A percentile compares a stretch with the other conserved stretches of the same genome.
These are phyloP conservation scores for Colletotrichum sp. DNA, from an alignment of 2,329 filamentous ascomycete species.

Conservation along the genomic window DNA sequence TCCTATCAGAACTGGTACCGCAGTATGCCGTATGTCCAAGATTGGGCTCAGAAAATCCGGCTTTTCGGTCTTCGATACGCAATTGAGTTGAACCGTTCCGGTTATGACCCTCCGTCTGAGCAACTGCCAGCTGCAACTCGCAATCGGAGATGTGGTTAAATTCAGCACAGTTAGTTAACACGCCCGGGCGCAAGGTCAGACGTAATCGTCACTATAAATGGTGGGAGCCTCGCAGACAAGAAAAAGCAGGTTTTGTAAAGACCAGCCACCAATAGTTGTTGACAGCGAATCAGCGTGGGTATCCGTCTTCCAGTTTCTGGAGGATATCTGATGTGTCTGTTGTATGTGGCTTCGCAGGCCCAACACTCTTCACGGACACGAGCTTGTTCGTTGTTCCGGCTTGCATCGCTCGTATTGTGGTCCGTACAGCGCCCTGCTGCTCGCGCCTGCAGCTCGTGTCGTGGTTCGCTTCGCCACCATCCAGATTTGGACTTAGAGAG, in stretches of 20 bases:
- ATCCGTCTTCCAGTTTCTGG: neutral
- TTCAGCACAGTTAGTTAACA: neutral
- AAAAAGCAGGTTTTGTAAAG: neutral
- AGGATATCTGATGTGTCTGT: neutral
- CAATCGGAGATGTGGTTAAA: neutral
- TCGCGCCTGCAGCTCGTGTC: neutral
- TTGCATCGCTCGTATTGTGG: neutral
- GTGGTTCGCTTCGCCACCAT: neutral
- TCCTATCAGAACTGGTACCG: neutral
- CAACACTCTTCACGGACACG: neutral
- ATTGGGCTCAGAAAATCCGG: neutral
- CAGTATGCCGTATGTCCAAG: neutral
- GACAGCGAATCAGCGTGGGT: neutral
- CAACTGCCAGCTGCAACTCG: neutral
- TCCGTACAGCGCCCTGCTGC: neutral
- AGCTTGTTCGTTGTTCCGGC: neutral
- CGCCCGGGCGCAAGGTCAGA: neutral
- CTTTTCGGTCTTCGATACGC: neutral
- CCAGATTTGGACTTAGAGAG: neutral
- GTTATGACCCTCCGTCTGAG: neutral
- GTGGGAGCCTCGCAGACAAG: neutral
- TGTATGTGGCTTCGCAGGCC: neutral
- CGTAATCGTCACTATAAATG: neutral
- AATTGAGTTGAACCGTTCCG: neutral
- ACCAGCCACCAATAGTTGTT: neutral